Percentiles rank a stretch among this genome's conserved stretches.
Conservation (phyloP, 805 yeast genomes). For the Yarrowia osloensis region DNA sequence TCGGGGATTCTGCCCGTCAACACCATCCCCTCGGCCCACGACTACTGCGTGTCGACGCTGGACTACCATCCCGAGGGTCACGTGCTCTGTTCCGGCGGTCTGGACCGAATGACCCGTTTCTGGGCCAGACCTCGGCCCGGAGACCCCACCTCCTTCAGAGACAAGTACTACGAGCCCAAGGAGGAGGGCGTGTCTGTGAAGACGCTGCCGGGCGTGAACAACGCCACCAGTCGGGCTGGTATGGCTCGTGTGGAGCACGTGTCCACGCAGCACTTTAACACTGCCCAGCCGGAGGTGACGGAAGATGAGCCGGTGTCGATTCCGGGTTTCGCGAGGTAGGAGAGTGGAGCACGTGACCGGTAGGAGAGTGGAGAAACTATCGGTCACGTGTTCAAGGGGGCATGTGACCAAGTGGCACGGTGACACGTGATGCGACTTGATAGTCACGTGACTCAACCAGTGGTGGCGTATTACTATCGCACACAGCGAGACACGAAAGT, state of each 20-base stretch:
- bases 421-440: too few relatives aligned
- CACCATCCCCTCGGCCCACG: slow-evolving; percentile 87
- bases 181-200: slow-evolving; percentile 40
- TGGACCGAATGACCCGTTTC: slow-evolving; percentile 87
- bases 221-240: slow-evolving; percentile 23
- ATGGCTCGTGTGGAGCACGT: slow-evolving; percentile 25
- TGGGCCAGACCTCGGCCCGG: slow-evolving; percentile 94
- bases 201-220: slow-evolving; percentile 24
- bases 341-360: not conserved
- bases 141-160: slow-evolving; percentile 79
- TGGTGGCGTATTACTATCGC: too few relatives aligned
- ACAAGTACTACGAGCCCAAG: slow-evolving; percentile 69
- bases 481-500: too few relatives aligned
- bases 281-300: slow-evolving; percentile 4
- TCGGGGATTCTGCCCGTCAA: slow-evolving; percentile 42
- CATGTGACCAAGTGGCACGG: too few relatives aligned
- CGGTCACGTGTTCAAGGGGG: too few relatives aligned
- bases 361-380: too few relatives aligned
- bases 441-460: too few relatives aligned
- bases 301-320: slow-evolving; percentile 1
- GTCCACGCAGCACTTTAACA: slow-evolving; percentile 15
- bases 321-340: slow-evolving; percentile 14
- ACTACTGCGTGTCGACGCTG: slow-evolving; percentile 83
- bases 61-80: slow-evolving; percentile 96
- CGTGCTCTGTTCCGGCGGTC: slow-evolving; percentile 85